These are phyloP conservation scores for Exobasidium rhododendri DNA, from an alignment of 1,284 basidiomycete genomes.

Conservation along the genomic window DNA sequence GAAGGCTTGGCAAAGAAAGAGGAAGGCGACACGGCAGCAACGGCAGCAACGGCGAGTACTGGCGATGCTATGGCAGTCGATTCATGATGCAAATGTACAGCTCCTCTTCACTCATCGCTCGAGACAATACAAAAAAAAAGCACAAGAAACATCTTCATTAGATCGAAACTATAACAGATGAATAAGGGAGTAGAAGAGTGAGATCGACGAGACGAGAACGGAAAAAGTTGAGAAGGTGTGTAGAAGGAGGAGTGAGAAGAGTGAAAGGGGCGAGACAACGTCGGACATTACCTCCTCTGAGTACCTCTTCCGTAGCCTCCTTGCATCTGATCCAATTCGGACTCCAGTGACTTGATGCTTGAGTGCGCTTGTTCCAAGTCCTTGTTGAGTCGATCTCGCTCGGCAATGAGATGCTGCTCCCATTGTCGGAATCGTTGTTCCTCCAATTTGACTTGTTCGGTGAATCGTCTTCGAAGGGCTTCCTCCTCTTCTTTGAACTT, in stretches of 20 bases:
- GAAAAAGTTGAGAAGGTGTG: too few relatives aligned
- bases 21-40: slow-evolving; percentile 8
- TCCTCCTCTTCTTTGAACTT: slow-evolving; percentile 99
- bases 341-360: slow-evolving; percentile 52
- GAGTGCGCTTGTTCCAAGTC: slow-evolving; percentile 52
- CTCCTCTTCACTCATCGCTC: too few relatives aligned
- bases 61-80: slow-evolving; percentile 7
- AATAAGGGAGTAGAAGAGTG: too few relatives aligned
- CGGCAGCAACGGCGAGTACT: slow-evolving; percentile 8
- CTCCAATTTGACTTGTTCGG: slow-evolving; percentile 99
- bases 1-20: slow-evolving; percentile 69
- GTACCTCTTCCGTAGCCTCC: slow-evolving; percentile 39
- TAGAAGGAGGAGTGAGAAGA: too few relatives aligned
- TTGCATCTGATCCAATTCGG: slow-evolving; percentile 39
- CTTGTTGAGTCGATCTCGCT: slow-evolving; percentile 54
- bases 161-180: too few relatives aligned
- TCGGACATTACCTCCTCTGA: slow-evolving; percentile 33
- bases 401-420: slow-evolving; percentile 77
- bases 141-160: too few relatives aligned
- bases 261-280: too few relatives aligned
- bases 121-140: too few relatives aligned
- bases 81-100: slow-evolving; percentile 12
- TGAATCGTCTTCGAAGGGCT: slow-evolving; percentile 90
- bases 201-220: too few relatives aligned
- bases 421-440: slow-evolving; percentile 97